phyloP scores from a whole-genome alignment of 1,284 basidiomycete species.

The Paramarasmius palmivorus region DNA sequence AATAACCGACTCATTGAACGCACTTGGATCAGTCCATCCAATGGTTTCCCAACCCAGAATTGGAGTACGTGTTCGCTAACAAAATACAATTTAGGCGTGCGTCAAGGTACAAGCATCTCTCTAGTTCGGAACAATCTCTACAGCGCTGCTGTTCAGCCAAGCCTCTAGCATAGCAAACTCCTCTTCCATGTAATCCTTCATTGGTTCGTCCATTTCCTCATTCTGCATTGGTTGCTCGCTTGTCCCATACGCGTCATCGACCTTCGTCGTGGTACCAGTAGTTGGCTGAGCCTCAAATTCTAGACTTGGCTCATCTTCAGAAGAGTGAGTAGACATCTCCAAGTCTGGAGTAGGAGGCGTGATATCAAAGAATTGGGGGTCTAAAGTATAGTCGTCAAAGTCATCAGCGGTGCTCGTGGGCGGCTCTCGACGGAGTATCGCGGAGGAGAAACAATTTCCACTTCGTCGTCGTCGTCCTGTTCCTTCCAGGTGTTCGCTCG shows the following conservation, averaged over 20 bases:
- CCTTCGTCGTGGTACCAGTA: background rate
- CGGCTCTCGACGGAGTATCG: background rate
- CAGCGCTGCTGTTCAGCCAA: slow-evolving; percentile 46
- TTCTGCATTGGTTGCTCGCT: background rate
- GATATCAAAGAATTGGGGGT: slow-evolving; percentile 33
- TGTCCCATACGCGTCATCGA: background rate
- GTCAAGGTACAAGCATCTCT: no score
- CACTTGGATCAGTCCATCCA: no score
- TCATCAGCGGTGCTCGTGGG: background rate
- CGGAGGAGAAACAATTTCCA: background rate
- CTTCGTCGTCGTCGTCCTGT: slow-evolving; percentile 9
- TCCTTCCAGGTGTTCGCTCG: background rate
- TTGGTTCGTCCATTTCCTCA: background rate
- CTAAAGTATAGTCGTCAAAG: slow-evolving; percentile 34
- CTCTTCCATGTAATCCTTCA: slow-evolving; percentile 26
- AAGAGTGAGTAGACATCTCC: slow-evolving; percentile 7
- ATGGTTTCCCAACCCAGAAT: no score
- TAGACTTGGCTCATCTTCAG: slow-evolving; percentile 9
- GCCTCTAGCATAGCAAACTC: slow-evolving; percentile 45
- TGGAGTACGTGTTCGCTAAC: no score
- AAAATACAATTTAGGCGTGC: no score
- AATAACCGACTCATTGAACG: no score
- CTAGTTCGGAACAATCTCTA: slow-evolving; percentile 32
- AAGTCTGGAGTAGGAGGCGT: slow-evolving; percentile 21
- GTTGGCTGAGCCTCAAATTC: background rate